Conservation (phyloP, 176 grass and related monocot genomes). For the Paspalum notatum region DNA sequence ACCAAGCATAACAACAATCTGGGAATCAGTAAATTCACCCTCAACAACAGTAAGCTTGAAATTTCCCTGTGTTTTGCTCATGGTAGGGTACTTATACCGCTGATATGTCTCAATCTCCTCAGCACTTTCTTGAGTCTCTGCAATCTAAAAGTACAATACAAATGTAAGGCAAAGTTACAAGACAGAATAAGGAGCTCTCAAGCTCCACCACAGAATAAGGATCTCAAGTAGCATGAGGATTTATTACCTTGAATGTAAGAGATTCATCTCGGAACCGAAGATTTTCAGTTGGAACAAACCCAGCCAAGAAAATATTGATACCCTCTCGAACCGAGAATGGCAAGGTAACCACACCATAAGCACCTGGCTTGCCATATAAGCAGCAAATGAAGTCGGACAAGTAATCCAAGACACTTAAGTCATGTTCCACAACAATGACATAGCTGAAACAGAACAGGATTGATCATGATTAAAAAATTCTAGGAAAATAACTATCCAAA, state of each 20-base stretch:
- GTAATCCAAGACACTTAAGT: slow-evolving; percentile 88
- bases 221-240: not conserved
- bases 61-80: slow-evolving; percentile 87
- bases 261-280: slow-evolving; percentile 79
- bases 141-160: slow-evolving; percentile 53
- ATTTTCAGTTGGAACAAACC: slow-evolving; percentile 89
- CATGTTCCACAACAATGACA: slow-evolving; percentile 89
- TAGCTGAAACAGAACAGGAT: slow-evolving; percentile 54
- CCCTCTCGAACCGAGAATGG: slow-evolving; percentile 81
- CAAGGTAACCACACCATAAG: slow-evolving; percentile 87
- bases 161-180: slow-evolving; percentile 11
- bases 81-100: slow-evolving; percentile 83
- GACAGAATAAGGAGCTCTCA: not conserved
- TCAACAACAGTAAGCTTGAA: slow-evolving; percentile 70
- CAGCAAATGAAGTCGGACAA: slow-evolving; percentile 95
- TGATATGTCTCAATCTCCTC: slow-evolving; percentile 82
- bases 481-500: not conserved
- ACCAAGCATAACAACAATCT: slow-evolving; percentile 88
- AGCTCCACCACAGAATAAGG: not conserved
- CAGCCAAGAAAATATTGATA: slow-evolving; percentile 78
- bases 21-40: slow-evolving; percentile 89
- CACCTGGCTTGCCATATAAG: slow-evolving; percentile 91
- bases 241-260: slow-evolving; percentile 79
- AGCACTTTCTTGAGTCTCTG: slow-evolving; percentile 71
- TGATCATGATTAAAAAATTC: not conserved